Evolutionary conservation across 306 rosid species (phyloP).

Genomic region (Cyamopsis tetragonoloba): DNA sequence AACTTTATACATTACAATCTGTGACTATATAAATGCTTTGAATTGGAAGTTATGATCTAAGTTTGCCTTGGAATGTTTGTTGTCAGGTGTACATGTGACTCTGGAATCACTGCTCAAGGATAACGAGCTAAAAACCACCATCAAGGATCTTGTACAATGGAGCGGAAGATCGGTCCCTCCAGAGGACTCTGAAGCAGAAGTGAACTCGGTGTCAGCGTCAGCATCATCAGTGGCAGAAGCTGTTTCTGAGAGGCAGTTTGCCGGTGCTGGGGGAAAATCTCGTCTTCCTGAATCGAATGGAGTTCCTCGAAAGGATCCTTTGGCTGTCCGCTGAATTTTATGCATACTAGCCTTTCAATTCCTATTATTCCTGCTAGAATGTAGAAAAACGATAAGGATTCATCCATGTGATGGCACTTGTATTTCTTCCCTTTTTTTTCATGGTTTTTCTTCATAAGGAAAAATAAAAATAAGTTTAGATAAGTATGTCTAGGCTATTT

Average conservation of each 20-base stretch:
- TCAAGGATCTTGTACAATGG: conserved; percentile 58
- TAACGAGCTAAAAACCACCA: conserved; percentile 46
- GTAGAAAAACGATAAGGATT: conserved; percentile 17
- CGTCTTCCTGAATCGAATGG: conserved; percentile 16
- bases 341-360: neutral
- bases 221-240: conserved; percentile 15
- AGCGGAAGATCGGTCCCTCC: conserved; percentile 71
- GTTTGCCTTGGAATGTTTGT: conserved; percentile 9
- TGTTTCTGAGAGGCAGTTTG: conserved; percentile 30
- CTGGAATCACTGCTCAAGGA: conserved; percentile 77
- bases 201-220: conserved; percentile 21
- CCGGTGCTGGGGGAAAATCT: conserved; percentile 26
- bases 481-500: neutral
- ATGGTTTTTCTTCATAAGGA: neutral
- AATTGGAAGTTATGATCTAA: neutral
- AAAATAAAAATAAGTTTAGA: neutral
- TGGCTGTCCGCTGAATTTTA: conserved; percentile 37
- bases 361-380: neutral
- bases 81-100: conserved; percentile 79
- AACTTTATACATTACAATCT: neutral
- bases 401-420: neutral
- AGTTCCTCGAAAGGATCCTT: conserved; percentile 26
- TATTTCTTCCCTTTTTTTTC: conserved; percentile 8
- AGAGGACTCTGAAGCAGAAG: conserved; percentile 33
- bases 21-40: neutral